Conservation (phyloP, 495 filamentous ascomycete genomes). For the Penicillium cosmopolitanum region DNA sequence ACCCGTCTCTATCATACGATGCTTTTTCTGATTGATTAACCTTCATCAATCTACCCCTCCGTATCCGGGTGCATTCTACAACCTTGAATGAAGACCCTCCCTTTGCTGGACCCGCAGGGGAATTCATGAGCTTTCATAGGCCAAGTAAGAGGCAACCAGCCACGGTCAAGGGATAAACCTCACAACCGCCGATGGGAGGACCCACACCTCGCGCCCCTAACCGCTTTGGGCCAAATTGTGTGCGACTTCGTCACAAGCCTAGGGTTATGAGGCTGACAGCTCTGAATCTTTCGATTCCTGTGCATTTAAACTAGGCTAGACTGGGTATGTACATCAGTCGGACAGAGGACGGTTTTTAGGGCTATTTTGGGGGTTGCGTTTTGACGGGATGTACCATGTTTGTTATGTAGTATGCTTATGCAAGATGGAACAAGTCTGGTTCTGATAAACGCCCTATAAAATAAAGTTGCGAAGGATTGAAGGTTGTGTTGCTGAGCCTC, state of each 20-base stretch:
- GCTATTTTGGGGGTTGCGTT: neutral
- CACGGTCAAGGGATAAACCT: constrained; percentile 7
- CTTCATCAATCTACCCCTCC: neutral
- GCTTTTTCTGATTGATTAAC: neutral
- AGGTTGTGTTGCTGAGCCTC: constrained; percentile 1
- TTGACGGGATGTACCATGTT: too few relatives aligned
- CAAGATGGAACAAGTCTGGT: neutral
- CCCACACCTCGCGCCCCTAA: constrained; percentile 8
- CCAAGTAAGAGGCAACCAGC: neutral
- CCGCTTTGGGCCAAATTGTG: constrained; percentile 10
- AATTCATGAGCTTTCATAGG: neutral
- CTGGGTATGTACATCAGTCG: neutral
- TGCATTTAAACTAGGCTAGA: neutral
- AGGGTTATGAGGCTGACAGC: constrained; percentile 14
- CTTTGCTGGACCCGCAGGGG: neutral
- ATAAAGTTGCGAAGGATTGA: constrained; percentile 19
- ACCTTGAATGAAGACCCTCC: too few relatives aligned
- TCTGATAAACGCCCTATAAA: constrained; percentile 3
- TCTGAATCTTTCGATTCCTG: constrained; percentile 3
- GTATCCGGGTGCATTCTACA: neutral
- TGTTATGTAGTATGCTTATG: neutral
- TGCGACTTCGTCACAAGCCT: neutral
- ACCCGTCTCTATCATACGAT: neutral
- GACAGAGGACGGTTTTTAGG: neutral
- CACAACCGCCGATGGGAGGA: constrained; percentile 8